These are phyloP conservation scores for Odonthalia washingtoniensis DNA, from an alignment of 31 red algal species.

Conservation along the genomic window DNA sequence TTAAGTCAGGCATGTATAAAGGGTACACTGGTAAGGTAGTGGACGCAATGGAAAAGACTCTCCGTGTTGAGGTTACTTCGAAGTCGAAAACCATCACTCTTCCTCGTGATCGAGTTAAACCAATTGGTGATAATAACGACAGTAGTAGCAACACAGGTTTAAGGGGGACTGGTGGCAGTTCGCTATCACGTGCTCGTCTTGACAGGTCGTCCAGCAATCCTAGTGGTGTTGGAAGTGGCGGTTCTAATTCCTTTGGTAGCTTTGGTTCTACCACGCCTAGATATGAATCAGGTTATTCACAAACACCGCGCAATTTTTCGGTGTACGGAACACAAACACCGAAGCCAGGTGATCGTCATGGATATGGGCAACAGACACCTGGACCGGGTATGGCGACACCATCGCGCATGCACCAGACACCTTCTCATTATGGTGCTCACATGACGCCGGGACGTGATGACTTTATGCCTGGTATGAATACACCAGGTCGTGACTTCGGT, in stretches of 20 bases:
- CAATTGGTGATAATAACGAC: constrained; percentile 4
- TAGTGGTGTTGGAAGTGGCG: no score
- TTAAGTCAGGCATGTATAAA: constrained; percentile 84
- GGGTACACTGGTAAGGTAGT: constrained; percentile 85
- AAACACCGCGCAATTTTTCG: background rate
- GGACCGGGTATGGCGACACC: constrained; percentile 38
- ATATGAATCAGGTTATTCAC: background rate
- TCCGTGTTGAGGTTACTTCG: constrained; percentile 84
- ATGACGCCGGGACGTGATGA: constrained; percentile 22
- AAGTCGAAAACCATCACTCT: constrained; percentile 89
- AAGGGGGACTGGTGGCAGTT: constrained; percentile 10
- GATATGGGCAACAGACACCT: constrained; percentile 40
- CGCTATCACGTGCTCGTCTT: no score
- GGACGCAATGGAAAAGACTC: constrained; percentile 66
- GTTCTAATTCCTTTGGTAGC: no score
- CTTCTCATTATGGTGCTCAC: background rate
- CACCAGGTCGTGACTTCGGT: constrained; percentile 30
- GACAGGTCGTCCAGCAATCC: constrained; percentile 27
- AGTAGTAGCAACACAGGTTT: background rate
- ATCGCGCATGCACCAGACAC: constrained; percentile 28
- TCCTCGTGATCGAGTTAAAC: constrained; percentile 42
- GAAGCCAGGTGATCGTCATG: background rate
- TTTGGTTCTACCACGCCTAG: no score
- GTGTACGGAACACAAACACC: constrained; percentile 37
- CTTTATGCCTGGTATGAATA: constrained; percentile 19